phyloP scores from a whole-genome alignment of 768 basidiomycete genomes.

The Mycena maculata region DNA sequence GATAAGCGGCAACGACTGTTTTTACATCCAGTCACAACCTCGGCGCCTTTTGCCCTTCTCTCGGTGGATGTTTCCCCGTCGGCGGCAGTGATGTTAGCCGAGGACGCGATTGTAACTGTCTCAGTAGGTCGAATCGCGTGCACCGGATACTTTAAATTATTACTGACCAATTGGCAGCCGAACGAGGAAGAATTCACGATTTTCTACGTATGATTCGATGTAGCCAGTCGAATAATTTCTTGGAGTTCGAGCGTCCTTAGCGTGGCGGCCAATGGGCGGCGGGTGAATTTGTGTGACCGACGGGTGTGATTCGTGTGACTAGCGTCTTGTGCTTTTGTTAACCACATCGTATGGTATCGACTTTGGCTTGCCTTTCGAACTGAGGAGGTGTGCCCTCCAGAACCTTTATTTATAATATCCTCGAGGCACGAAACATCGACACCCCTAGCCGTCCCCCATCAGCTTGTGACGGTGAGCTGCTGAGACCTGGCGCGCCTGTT shows the following conservation, averaged over 20 bases:
- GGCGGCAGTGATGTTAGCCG: slow-evolving; percentile 49
- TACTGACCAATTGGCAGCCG: slow-evolving; percentile 13
- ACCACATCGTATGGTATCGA: slow-evolving; percentile 20
- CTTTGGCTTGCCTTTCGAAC: neutral
- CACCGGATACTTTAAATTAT: no score
- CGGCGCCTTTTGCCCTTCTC: slow-evolving; percentile 38
- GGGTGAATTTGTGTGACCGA: slow-evolving; percentile 4
- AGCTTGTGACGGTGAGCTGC: slow-evolving; percentile 20
- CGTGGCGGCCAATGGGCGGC: no score
- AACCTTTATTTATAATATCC: slow-evolving; percentile 27
- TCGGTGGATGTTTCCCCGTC: slow-evolving; percentile 29
- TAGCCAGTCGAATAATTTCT: neutral
- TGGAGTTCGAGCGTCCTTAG: no score
- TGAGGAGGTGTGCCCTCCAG: slow-evolving; percentile 23
- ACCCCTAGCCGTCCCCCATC: slow-evolving; percentile 13
- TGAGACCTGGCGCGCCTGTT: slow-evolving; percentile 21
- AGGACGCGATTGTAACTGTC: slow-evolving; percentile 49
- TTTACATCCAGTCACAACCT: slow-evolving; percentile 38
- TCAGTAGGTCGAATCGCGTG: slow-evolving; percentile 37
- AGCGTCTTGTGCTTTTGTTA: neutral
- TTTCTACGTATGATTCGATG: slow-evolving; percentile 16
- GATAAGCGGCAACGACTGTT: slow-evolving; percentile 35
- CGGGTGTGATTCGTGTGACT: neutral
- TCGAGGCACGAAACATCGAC: slow-evolving; percentile 14
- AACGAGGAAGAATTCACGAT: slow-evolving; percentile 26